Conservation (phyloP, 257 asterid species). For the Salvia rosmarinus region DNA sequence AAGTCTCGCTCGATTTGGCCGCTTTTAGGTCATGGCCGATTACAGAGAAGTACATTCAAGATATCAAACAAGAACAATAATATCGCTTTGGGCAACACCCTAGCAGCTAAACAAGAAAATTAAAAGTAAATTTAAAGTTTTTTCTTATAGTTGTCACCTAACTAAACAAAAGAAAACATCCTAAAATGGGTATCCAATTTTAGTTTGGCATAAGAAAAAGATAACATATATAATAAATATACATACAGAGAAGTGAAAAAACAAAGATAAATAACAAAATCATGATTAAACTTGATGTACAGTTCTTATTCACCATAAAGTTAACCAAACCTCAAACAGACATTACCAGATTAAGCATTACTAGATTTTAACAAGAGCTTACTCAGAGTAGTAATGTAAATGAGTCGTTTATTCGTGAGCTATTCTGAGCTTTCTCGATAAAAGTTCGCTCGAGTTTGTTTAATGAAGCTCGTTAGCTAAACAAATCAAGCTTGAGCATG, state of each 20-base stretch:
- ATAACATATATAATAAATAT: not conserved
- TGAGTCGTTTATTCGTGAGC: too few relatives aligned
- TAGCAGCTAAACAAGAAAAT: not conserved
- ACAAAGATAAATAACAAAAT: not conserved
- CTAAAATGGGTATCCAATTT: not conserved
- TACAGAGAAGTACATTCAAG: not conserved
- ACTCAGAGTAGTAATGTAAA: not conserved
- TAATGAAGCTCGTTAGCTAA: too few relatives aligned
- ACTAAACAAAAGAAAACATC: not conserved
- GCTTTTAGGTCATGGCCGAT: slow-evolving; percentile 44
- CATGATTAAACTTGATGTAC: not conserved
- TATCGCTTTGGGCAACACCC: not conserved
- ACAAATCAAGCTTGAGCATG: too few relatives aligned
- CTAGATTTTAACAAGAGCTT: not conserved
- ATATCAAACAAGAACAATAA: not conserved
- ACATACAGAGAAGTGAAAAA: not conserved
- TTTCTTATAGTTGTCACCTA: not conserved
- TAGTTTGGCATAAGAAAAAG: not conserved
- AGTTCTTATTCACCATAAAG: not conserved
- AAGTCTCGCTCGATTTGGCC: slow-evolving; percentile 23
- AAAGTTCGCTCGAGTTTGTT: too few relatives aligned
- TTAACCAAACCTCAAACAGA: not conserved
- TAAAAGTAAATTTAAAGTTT: not conserved
- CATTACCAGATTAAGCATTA: not conserved
- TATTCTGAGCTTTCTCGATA: too few relatives aligned